phyloP scores from a whole-genome alignment of 2,329 filamentous ascomycete genomes.

The Talaromyces pinophilus region DNA sequence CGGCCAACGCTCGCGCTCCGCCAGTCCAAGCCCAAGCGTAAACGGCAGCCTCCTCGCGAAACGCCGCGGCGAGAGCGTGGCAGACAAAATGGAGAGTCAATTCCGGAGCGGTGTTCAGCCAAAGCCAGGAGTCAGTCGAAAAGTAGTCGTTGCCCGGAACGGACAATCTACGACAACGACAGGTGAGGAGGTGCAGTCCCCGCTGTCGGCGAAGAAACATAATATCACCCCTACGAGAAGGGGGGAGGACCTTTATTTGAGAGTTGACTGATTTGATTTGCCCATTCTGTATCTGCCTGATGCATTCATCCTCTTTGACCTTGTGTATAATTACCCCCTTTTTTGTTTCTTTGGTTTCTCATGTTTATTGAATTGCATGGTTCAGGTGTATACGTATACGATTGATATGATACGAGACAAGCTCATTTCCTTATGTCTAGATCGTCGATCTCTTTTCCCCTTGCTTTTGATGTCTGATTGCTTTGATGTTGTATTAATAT shows the following conservation, averaged over 20 bases:
- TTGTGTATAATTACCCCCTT: conserved; percentile 14
- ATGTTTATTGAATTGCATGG: neutral
- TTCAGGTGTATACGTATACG: conserved; percentile 3
- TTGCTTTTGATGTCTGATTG: neutral
- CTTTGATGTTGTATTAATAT: conserved; percentile 6
- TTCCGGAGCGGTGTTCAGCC: conserved; percentile 21
- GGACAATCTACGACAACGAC: neutral
- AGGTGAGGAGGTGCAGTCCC: neutral
- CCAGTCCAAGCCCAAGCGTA: conserved; percentile 9
- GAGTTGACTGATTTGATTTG: conserved; percentile 22
- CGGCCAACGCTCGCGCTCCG: conserved; percentile 21
- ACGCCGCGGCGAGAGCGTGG: conserved; percentile 28
- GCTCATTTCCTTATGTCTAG: conserved; percentile 2
- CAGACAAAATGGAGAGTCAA: conserved; percentile 26
- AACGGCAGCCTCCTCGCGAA: conserved; percentile 27
- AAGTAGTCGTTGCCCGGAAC: neutral
- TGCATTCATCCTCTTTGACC: neutral
- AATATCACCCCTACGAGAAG: conserved; percentile 24
- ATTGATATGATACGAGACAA: conserved; percentile 1
- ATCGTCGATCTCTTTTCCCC: neutral
- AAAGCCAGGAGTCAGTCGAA: neutral
- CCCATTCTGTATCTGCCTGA: neutral
- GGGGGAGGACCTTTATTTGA: conserved; percentile 22
- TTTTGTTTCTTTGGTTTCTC: neutral
- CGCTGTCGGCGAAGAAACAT: conserved; percentile 17